Evolutionary conservation across 176 grass and related monocot species (phyloP), one percentile per base, ranked within the genome.

Genomic region (Alloteropsis semialata): DNA sequence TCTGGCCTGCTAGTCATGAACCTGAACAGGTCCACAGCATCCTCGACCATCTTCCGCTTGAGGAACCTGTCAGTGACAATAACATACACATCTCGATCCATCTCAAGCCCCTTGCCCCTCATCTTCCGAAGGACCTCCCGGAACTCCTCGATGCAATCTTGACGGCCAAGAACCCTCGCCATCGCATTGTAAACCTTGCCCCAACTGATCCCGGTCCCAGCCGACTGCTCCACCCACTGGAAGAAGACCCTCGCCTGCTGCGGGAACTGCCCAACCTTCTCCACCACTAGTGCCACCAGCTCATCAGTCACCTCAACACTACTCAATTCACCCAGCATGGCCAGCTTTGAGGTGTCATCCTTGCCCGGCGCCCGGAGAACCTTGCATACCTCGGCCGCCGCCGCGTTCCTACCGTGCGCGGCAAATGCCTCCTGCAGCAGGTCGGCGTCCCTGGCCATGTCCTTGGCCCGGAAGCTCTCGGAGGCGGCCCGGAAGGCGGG

Each of bases 81-180:
- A 71, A 75, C 63, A 74, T 90, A 92, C 36, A 86, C 89, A 34
- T 92, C 75, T n/a, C 57, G 86, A 60, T 97, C 91, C 66, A 97
- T 84, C 74, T 86, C 58, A 64, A 87, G 18, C 79, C 85, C 89
- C 28, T 67, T 71, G 17, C 63, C 60, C 60, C 45, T 88, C 84
- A 93, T 88, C 67, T 94, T 97, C 14, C 4, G 46, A 39, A 97
- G 81, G 53, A 92, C 84, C 29, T 84, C 71, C 8, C 80, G 60
- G 69, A 97, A 94, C 75, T 97, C 83, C 63, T 92, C 66, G 1
- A 81, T 85, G 75, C 72, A 90, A 83, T 91, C 83, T 85, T 90
- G 72, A 15, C 76, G 79, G 22, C 89, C 82, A 24, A 97, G 80
- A 76, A 83, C 77, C 72, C 67, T 87, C 17, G 86, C 75, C 85